Conservation (phyloP, 106 monocot genomes). For the Vanilla planifolia region DNA sequence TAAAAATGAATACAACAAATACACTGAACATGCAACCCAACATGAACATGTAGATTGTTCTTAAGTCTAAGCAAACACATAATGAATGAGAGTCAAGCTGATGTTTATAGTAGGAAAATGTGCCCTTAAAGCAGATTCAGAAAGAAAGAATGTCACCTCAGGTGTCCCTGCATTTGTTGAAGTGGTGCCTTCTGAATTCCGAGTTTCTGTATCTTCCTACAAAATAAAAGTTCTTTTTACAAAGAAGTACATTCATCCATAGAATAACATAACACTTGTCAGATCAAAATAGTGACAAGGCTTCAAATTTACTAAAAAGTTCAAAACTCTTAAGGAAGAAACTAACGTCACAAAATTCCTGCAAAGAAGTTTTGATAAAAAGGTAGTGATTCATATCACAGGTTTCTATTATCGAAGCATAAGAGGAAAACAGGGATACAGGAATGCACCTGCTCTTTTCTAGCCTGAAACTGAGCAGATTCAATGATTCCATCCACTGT, state of each 20-base stretch:
- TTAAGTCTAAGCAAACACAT: neutral
- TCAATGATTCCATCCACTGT: slow-evolving; percentile 66
- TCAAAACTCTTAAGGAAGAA: no score
- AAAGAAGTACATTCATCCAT: neutral
- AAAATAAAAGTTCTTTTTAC: slow-evolving; percentile 10
- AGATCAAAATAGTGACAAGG: neutral
- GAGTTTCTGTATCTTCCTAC: slow-evolving; percentile 30
- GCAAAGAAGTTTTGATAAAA: neutral
- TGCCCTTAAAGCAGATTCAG: neutral
- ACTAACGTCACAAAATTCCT: neutral
- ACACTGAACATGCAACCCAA: no score
- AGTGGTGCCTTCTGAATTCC: slow-evolving; percentile 8
- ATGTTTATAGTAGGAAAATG: neutral
- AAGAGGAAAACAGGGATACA: neutral
- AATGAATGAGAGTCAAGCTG: neutral
- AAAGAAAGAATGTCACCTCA: slow-evolving; percentile 35
- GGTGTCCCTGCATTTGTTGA: slow-evolving; percentile 27
- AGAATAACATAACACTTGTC: neutral
- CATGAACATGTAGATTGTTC: no score
- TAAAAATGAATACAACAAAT: no score
- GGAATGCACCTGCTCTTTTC: slow-evolving; percentile 31
- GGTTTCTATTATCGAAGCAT: no score
- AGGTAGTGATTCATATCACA: neutral
- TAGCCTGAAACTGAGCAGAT: slow-evolving; percentile 40
- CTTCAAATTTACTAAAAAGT: neutral